Evolutionary conservation across 768 basidiomycete genomes (phyloP), one percentile per base, ranked within the genome.

Genomic region (Mycena indigotica): DNA sequence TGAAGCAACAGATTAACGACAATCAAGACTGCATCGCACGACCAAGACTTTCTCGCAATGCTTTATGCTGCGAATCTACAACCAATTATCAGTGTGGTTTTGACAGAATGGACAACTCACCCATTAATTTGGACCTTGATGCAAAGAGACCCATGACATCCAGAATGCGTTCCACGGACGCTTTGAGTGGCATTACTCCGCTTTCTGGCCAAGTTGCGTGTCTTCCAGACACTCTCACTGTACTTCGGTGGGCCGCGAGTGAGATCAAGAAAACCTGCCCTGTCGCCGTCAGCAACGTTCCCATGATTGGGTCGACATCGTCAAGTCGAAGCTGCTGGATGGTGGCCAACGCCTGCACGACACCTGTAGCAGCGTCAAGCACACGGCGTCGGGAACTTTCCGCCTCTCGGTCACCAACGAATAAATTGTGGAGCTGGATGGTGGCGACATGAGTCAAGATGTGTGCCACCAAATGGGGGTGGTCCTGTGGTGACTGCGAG

Each of bases 381-480:
- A 44, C 51, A 1, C 50, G 50, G 28, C 16, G 16, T 3, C 51
- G 50, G 1, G 56, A 53, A 5, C 5, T 17, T 30, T 51, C 29
- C n/a, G 28, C 30, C n/a, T 29, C 16, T n/a, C n/a, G n/a, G n/a
- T n/a, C n/a, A 19, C 30, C 23, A 1, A 58, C 28, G 21, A 58
- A 58, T 1, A 50, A 46, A 17, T 58, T 58, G 52, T 69, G 66
- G n/a, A 72, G 60, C 58, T 70, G 68, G 32, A 69, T 68, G 2
- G 62, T 62, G 32, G 70, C 68, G 19, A 64, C 58, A 6, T 57
- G 60, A 25, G 65, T 62, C 26, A 72, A 53, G 21, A 58, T 61
- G 52, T 69, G 68, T 17, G 63, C 67, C n/a, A 67, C 57, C 5
- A 66, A 29, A 15, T 61, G 40, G 41, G 54, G 28, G 5, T 64